Conservation (phyloP, 2,329 filamentous ascomycete genomes). For the Paecilomyces niveus region DNA sequence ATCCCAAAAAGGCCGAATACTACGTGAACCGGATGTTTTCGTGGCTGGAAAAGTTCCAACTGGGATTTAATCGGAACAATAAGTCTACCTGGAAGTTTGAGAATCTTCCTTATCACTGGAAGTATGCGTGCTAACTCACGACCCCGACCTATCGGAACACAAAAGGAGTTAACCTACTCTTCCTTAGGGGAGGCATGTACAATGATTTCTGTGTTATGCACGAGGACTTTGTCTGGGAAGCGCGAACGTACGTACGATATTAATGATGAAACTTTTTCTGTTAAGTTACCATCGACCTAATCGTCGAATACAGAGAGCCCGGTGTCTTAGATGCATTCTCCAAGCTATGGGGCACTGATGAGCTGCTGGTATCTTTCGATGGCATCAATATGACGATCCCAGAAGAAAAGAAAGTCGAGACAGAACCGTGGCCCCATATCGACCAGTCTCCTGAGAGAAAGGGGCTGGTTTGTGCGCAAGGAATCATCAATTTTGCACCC, state of each 20-base stretch:
- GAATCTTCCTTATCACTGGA: constrained; percentile 33
- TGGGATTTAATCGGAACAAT: constrained; percentile 30
- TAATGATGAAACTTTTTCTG: not conserved
- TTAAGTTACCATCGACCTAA: not conserved
- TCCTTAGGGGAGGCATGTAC: constrained; percentile 29
- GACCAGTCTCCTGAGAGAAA: constrained; percentile 34
- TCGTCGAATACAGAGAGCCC: constrained; percentile 20
- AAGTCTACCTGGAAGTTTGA: constrained; percentile 33
- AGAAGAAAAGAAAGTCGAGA: constrained; percentile 18
- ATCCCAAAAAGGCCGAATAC: not conserved
- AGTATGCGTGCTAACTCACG: too few species aligned
- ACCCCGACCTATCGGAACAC: too few species aligned
- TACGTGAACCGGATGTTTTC: constrained; percentile 15
- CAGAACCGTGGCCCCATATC: constrained; percentile 37
- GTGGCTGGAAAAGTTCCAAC: constrained; percentile 34
- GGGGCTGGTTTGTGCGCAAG: constrained; percentile 31
- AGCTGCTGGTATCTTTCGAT: constrained; percentile 13
- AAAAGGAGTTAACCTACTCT: too few species aligned
- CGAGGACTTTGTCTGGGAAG: constrained; percentile 37
- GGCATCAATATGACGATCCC: constrained; percentile 13
- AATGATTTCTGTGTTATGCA: constrained; percentile 25
- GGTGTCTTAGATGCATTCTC: constrained; percentile 31
- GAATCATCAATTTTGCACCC: constrained; percentile 32
- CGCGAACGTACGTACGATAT: constrained; percentile 13
- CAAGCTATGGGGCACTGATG: constrained; percentile 28